Evolutionary conservation across 768 basidiomycete genomes (phyloP).

Genomic region (Cyclocybe aegerita): DNA sequence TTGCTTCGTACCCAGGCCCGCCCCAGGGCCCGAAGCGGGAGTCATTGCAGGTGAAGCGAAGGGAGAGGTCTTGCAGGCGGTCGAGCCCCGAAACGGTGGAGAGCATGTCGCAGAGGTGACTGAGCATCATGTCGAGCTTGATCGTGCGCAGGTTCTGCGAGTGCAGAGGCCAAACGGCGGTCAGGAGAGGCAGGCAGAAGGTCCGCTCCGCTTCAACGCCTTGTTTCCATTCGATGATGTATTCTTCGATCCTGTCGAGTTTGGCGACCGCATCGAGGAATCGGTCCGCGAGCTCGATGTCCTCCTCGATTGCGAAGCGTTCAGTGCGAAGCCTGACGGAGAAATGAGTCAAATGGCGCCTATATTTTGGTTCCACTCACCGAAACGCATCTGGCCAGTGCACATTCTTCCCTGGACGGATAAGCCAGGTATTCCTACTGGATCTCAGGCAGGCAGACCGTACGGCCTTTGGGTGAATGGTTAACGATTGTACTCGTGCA

Average conservation of each 20-base stretch:
- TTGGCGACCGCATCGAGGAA: constrained; percentile 11
- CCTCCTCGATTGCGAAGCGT: constrained; percentile 6
- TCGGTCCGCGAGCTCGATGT: constrained; percentile 14
- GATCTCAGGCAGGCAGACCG: constrained; percentile 20
- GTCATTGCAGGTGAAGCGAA: constrained; percentile 7
- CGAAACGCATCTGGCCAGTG: constrained; percentile 14
- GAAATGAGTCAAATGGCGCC: too few species aligned
- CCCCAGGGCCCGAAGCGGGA: background rate
- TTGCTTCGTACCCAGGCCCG: constrained; percentile 2
- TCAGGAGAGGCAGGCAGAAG: constrained; percentile 17
- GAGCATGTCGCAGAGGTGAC: constrained; percentile 8
- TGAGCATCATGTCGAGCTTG: constrained; percentile 13
- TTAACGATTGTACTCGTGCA: constrained; percentile 13
- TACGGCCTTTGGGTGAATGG: constrained; percentile 18
- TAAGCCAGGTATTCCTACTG: background rate
- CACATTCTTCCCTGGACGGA: constrained; percentile 6
- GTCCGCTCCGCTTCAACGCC: constrained; percentile 6
- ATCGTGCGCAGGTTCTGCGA: constrained; percentile 4
- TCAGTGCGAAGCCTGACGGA: background rate
- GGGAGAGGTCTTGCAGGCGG: constrained; percentile 5
- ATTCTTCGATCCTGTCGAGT: constrained; percentile 8
- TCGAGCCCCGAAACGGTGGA: constrained; percentile 9
- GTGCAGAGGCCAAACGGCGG: constrained; percentile 8
- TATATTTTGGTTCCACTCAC: constrained; percentile 1
- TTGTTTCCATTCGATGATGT: constrained; percentile 15